Conservation (phyloP, 495 filamentous ascomycete species). For the Aeminium ludgeri region DNA sequence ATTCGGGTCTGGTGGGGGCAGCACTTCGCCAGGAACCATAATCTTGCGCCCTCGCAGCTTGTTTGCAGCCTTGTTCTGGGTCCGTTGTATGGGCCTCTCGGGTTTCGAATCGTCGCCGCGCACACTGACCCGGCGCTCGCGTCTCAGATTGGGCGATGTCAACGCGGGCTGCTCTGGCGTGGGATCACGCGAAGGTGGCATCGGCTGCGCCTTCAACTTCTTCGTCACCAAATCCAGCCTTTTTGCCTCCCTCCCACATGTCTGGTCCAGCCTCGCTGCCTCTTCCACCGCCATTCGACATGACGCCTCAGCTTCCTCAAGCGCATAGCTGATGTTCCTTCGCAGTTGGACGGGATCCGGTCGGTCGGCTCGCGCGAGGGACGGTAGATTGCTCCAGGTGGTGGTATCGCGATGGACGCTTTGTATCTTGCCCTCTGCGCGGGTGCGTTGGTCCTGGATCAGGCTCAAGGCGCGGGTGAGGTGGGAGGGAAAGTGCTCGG, state of each 20-base stretch:
- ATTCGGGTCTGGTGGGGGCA: conserved; percentile 30
- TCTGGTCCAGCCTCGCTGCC: conserved; percentile 61
- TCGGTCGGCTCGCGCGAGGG: conserved; percentile 33
- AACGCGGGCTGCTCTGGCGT: conserved; percentile 33
- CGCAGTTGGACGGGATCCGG: conserved; percentile 46
- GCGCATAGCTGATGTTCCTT: conserved; percentile 52
- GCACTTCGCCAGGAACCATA: conserved; percentile 31
- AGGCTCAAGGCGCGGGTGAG: conserved; percentile 78
- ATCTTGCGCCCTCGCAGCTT: conserved; percentile 31
- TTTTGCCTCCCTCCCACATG: conserved; percentile 60
- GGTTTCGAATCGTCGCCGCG: conserved; percentile 24
- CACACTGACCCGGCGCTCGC: conserved; percentile 26
- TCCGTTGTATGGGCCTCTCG: conserved; percentile 2
- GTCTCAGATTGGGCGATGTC: conserved; percentile 26
- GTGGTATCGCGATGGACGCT: conserved; percentile 58
- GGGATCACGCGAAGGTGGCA: conserved; percentile 53
- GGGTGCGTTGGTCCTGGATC: conserved; percentile 40
- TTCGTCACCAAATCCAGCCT: conserved; percentile 58
- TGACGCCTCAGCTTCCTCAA: conserved; percentile 57
- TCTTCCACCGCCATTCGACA: conserved; percentile 69
- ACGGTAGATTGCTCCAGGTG: conserved; percentile 54
- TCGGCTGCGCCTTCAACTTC: conserved; percentile 64
- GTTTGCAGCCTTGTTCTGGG: conserved; percentile 13
- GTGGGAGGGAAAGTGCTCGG: conserved; percentile 90
- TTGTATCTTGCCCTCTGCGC: conserved; percentile 37